A percentile compares a stretch with the other conserved stretches of the same genome.
These are phyloP conservation scores for Neopestalotiopsis sp. DNA, from an alignment of 2,329 filamentous ascomycete species.

Conservation along the genomic window DNA sequence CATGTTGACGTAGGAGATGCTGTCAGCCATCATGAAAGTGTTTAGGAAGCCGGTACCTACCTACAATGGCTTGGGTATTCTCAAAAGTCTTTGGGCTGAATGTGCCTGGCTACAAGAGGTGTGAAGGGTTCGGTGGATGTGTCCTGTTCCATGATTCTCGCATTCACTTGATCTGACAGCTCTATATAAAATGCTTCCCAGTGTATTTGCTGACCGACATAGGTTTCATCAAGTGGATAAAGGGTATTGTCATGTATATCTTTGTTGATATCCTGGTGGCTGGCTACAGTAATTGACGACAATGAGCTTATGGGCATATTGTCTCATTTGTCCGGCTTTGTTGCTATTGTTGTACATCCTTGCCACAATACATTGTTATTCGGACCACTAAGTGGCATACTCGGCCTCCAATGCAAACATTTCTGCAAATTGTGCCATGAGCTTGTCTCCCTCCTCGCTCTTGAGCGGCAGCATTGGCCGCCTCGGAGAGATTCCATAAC, in stretches of 20 bases:
- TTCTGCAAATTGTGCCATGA: conserved; percentile 24
- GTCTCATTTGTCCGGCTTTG: neutral
- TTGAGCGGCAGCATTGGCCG: conserved; percentile 26
- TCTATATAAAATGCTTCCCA: neutral
- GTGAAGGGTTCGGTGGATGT: neutral
- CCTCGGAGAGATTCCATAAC: conserved; percentile 25
- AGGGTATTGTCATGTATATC: neutral
- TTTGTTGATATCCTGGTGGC: neutral
- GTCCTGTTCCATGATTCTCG: neutral
- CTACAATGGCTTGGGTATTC: neutral
- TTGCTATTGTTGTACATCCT: neutral
- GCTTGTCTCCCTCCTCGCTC: conserved; percentile 23
- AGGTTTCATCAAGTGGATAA: neutral
- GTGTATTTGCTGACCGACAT: neutral
- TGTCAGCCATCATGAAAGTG: neutral
- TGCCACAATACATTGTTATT: neutral
- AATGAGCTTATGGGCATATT: neutral
- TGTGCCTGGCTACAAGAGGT: neutral
- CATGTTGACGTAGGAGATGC: neutral
- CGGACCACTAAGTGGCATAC: neutral
- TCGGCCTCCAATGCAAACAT: conserved; percentile 25
- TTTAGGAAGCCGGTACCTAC: neutral
- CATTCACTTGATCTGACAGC: neutral
- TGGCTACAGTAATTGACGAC: neutral
- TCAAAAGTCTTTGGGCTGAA: neutral